Percentiles rank a stretch among this genome's conserved stretches.
Conservation (phyloP, 805 yeast species). For the Pichia phayaonensis region DNA sequence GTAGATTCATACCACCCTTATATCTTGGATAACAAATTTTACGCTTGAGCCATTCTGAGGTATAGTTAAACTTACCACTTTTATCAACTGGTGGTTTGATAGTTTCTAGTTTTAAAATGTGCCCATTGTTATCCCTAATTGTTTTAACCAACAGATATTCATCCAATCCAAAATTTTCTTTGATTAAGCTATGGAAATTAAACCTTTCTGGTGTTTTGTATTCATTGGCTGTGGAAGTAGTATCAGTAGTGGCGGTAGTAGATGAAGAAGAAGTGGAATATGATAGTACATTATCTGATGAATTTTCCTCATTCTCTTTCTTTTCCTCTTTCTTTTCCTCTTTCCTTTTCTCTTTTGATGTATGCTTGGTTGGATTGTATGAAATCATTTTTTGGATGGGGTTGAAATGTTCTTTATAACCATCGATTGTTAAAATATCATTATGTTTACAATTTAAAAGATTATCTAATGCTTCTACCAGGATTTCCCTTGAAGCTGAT, state of each 20-base stretch:
- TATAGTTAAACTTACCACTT: conserved; percentile 12
- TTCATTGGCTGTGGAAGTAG: too few relatives aligned
- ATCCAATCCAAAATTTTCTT: conserved; percentile 11
- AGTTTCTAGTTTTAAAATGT: conserved; percentile 32
- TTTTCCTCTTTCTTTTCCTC: neutral
- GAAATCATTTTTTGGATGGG: conserved; percentile 3
- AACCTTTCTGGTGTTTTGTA: neutral
- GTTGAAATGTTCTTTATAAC: conserved; percentile 7
- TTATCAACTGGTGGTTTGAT: conserved; percentile 15
- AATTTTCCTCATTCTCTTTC: too few relatives aligned
- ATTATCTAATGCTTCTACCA: conserved; percentile 4
- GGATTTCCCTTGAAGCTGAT: neutral
- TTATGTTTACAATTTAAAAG: conserved; percentile 7
- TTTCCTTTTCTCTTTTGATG: neutral
- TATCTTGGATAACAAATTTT: conserved; percentile 37
- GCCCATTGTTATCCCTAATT: conserved; percentile 33
- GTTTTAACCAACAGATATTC: conserved; percentile 31
- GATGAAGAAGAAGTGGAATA: too few relatives aligned
- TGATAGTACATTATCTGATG: too few relatives aligned
- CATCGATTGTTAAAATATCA: conserved; percentile 7
- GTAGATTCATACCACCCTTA: conserved; percentile 37
- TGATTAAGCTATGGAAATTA: conserved; percentile 17
- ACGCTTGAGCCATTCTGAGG: conserved; percentile 32
- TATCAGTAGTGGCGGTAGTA: too few relatives aligned
- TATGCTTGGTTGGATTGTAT: neutral